Evolutionary conservation across 495 filamentous ascomycete species (phyloP), one percentile per base, ranked within the genome.

Genomic region (Penicillium verhagenii): DNA sequence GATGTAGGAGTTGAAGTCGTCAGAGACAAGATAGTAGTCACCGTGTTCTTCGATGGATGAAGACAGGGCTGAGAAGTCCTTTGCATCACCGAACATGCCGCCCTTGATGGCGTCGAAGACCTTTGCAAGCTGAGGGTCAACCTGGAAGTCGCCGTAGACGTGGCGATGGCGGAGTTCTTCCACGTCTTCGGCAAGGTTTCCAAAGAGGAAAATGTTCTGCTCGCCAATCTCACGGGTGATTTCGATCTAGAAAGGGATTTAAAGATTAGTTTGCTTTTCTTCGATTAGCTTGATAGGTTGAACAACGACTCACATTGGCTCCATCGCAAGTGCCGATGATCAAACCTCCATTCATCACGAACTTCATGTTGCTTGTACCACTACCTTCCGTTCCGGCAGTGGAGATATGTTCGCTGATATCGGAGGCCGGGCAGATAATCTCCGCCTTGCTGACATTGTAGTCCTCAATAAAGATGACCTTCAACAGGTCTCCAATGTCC

Each of bases 371-470:
- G 51, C 81, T 84, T 0, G 80, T 86, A 16, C 79, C 79, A 52
- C 74, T 82, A 11, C 79, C 83, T 50, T 98, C 94, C 2, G 94
- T 98, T 24, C 94, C 94, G 16, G 94, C 94, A 28, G 94, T 98
- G 2, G 94, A 98, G 70, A 98, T 98, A 68, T 98, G 94, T 77
- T 98, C 94, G 72, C 91, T 96, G 65, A 98, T 86, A 66, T 98
- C 94, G 14, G 90, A 96, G 10, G 94, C 94, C 6, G 94, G 94
- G 48, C 85, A 83, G 59, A 98, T 96, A 57, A 97, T 90, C 74
- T 98, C 94, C 14, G 94, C 95, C 77, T 97, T 97, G 82, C 91
- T 96, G 62, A 98, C 94, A 58, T 98, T 98, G 82, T 98, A 98
- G 76, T 98, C 94, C 67, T 94, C 91, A 42, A 98, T 71, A 75